Percentiles rank a stretch among this genome's conserved stretches.
Evolutionary conservation across 176 grass and related monocot species (phyloP).

Genomic region (Elymus sibiricus): DNA sequence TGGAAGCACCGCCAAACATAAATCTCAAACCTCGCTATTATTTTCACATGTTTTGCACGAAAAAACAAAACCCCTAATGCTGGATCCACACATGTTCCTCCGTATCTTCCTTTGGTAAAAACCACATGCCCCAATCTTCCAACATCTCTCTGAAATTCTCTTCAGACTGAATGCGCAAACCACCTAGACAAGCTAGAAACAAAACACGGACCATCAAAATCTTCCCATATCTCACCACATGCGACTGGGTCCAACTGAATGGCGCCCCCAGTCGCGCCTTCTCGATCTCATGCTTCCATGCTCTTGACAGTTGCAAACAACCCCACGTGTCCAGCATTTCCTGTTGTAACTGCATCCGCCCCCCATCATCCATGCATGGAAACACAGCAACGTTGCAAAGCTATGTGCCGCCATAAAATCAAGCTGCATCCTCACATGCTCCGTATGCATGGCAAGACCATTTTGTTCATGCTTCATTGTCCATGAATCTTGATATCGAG

Average conservation of each 20-base stretch:
- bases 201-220: not conserved
- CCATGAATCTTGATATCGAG: not conserved
- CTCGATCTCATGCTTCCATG: not conserved
- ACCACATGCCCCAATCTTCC: not conserved
- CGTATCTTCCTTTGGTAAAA: slow-evolving; percentile 7
- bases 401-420: not conserved
- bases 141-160: slow-evolving; percentile 4
- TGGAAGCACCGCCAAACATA: not conserved
- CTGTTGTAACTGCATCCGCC: not conserved
- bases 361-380: slow-evolving; percentile 1
- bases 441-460: not conserved
- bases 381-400: slow-evolving; percentile 1
- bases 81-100: slow-evolving; percentile 10
- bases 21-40: not conserved
- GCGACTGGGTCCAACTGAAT: not conserved
- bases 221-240: slow-evolving; percentile 30
- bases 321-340: slow-evolving; percentile 30
- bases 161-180: not conserved
- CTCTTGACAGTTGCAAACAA: slow-evolving; percentile 9
- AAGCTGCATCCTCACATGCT: slow-evolving; percentile 34
- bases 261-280: not conserved
- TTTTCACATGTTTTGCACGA: too few relatives aligned
- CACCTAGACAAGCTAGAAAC: not conserved
- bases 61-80: too few relatives aligned
- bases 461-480: slow-evolving; percentile 22